phyloP scores from a whole-genome alignment of 768 basidiomycete species.

The Cystobasidium onofrii region DNA sequence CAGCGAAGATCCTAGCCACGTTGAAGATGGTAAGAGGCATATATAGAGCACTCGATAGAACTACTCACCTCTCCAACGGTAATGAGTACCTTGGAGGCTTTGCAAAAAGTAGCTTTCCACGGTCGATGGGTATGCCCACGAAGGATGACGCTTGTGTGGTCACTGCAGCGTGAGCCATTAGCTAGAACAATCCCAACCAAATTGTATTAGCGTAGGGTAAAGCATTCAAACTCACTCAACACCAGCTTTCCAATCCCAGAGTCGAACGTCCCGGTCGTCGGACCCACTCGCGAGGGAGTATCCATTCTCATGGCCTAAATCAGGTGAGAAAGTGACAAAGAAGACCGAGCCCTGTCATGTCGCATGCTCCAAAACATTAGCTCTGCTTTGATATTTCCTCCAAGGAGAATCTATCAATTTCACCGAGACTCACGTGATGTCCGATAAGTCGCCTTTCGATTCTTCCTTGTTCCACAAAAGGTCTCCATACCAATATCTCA shows the following conservation, averaged over 20 bases:
- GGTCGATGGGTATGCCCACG: slow-evolving; percentile 25
- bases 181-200: neutral
- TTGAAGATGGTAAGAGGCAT: neutral
- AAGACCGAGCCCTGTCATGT: slow-evolving; percentile 28
- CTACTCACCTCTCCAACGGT: slow-evolving; percentile 19
- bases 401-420: too few relatives aligned
- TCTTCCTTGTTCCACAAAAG: neutral
- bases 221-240: neutral
- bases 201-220: too few relatives aligned
- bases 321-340: slow-evolving; percentile 18
- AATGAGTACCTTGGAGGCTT: neutral
- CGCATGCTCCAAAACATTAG: too few relatives aligned
- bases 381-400: too few relatives aligned
- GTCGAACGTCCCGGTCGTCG: slow-evolving; percentile 20
- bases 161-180: neutral
- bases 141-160: neutral
- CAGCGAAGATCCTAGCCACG: slow-evolving; percentile 5
- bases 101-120: slow-evolving; percentile 8
- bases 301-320: neutral
- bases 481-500: slow-evolving; percentile 22
- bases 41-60: neutral
- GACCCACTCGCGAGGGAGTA: slow-evolving; percentile 13
- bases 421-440: neutral
- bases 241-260: slow-evolving; percentile 11
- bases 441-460: slow-evolving; percentile 13